Evolutionary conservation across 2,329 filamentous ascomycete genomes (phyloP).

Genomic region (Colletotrichum sp.): DNA sequence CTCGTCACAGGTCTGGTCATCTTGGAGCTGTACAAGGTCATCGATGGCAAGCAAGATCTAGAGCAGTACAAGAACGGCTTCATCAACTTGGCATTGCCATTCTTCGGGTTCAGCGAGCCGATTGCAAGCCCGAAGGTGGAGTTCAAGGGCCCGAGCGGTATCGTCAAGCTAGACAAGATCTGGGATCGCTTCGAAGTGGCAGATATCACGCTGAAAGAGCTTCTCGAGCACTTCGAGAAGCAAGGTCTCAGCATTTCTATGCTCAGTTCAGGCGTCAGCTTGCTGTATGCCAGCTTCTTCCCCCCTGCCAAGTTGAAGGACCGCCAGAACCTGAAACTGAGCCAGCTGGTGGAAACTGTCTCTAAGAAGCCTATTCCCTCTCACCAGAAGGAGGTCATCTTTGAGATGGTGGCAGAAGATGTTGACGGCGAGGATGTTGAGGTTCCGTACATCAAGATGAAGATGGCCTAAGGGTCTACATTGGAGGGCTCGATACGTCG

Average conservation of each 20-base stretch:
- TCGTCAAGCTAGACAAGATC: conserved; percentile 89
- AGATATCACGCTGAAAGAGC: conserved; percentile 83
- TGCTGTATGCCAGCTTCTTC: conserved; percentile 95
- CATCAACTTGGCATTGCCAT: conserved; percentile 92
- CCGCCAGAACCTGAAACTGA: conserved; percentile 81
- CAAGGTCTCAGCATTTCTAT: conserved; percentile 86
- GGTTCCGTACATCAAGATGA: conserved; percentile 95
- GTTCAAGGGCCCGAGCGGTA: conserved; percentile 80
- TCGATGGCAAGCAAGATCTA: conserved; percentile 94
- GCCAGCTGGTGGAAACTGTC: conserved; percentile 84
- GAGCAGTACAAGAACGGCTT: conserved; percentile 99
- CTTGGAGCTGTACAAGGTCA: conserved; percentile 93
- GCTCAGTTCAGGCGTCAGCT: conserved; percentile 95
- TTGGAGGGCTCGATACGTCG: neutral
- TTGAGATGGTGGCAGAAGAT: conserved; percentile 94
- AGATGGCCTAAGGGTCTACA: conserved; percentile 51
- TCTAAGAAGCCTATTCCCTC: conserved; percentile 90
- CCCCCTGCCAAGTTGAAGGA: conserved; percentile 80
- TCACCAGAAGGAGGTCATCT: conserved; percentile 95
- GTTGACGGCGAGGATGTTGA: conserved; percentile 91
- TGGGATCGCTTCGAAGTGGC: conserved; percentile 97
- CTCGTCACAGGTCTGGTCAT: conserved; percentile 93
- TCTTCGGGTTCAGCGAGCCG: conserved; percentile 98
- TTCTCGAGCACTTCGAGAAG: conserved; percentile 81
- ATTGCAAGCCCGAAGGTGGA: conserved; percentile 92